A percentile compares a stretch with the other conserved stretches of the same genome.
These are phyloP conservation scores for Trypanosoma brucei DNA, from an alignment of 208 protist genomes.

Conservation along the genomic window DNA sequence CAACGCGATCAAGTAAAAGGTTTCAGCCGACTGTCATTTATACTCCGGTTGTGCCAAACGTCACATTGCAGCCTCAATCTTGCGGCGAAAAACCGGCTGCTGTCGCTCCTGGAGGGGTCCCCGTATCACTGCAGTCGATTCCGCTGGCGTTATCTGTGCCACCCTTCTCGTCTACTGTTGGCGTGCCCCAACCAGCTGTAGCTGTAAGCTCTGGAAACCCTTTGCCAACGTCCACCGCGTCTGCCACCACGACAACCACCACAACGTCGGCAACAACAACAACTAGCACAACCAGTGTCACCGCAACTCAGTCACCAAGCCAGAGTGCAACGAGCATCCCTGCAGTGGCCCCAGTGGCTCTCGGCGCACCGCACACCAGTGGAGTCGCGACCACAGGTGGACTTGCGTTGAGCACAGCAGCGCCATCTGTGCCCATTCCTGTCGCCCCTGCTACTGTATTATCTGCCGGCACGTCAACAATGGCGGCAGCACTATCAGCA, in stretches of 20 bases:
- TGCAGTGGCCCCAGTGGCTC: neutral
- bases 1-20: neutral
- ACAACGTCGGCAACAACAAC: neutral
- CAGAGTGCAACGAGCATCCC: neutral
- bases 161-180: neutral
- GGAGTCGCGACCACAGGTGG: too few relatives aligned
- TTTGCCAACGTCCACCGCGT: neutral
- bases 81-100: neutral
- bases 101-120: neutral
- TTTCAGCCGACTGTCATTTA: neutral
- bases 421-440: too few relatives aligned
- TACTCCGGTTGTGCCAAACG: neutral
- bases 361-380: too few relatives aligned
- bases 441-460: too few relatives aligned
- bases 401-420: too few relatives aligned
- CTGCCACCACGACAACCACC: neutral
- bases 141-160: neutral
- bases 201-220: neutral
- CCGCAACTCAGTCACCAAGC: neutral
- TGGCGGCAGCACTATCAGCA: too few relatives aligned
- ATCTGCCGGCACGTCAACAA: too few relatives aligned
- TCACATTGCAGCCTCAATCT: neutral
- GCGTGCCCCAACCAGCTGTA: neutral
- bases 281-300: too few relatives aligned
- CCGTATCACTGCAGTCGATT: neutral